Base-by-base conservation (phyloP, 352 stramenopile species). In the Pelagophyceae sp. region DNA sequence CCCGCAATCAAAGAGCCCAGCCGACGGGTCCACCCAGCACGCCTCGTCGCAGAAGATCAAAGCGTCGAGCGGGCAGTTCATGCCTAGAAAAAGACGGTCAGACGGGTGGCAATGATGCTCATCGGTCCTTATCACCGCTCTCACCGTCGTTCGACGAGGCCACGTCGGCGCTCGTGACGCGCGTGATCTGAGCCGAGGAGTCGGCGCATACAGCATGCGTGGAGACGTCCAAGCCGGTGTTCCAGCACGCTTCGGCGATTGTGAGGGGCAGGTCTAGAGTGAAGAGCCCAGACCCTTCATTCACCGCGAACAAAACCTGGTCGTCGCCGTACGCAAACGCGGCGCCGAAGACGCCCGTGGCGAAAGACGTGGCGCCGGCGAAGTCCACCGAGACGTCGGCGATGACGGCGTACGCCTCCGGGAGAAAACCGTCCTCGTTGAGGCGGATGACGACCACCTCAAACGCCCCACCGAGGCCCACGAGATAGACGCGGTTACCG, bases 381-480 rank as follows among this genome's bases (percentile, higher is more conserved):
- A 27, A 71, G n/a, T 71, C 61, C 3, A 40, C 31, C 3, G 6
- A 15, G 61, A 27, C n/a, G 15, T 20, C 29, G 23, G 45, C 23
- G 61, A 71, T 3, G 3, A 71, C 61, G 29, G 61, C 61, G 33
- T 71, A 71, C 61, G 1, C 1, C 15, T 71, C 61, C 15, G 61
- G 61, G 61, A 15, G 3, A 31, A 27, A 27, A 11, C 61, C 61
- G 3, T 58, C 29, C 11, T 20, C 23, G 67, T 33, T 37, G 11
- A 74, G 2, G 1, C 23, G 38, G 35, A 58, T 33, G 33, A 74
- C 67, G 37, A 74, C 23, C 35, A 74, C 35, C 67, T 74, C 67
- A 37, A 35, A 58, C 35, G 6, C 19, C 35, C 15, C 38, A 19
- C 67, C 38, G 20, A 74, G 38, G 35, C 67, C 67, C 15, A 74